Percentiles rank a stretch among this genome's conserved stretches.
phyloP scores from a whole-genome alignment of 1,284 basidiomycete genomes.

The Cutaneotrichosporon sp. region DNA sequence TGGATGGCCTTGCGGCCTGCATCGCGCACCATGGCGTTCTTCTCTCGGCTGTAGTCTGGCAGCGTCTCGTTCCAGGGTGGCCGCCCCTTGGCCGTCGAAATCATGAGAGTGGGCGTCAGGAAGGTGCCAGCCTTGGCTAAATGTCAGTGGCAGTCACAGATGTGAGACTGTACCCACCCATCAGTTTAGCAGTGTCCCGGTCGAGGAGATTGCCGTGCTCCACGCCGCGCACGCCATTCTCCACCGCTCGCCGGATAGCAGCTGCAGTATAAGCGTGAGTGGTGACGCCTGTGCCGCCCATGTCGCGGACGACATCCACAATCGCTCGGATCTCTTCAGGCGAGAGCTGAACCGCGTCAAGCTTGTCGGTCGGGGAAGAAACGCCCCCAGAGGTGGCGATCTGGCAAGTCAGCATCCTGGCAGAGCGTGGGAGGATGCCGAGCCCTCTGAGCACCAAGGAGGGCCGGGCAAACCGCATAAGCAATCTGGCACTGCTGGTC shows the following conservation, averaged over 20 bases:
- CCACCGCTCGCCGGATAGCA: conserved; percentile 39
- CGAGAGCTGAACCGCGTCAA: conserved; percentile 58
- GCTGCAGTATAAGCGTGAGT: conserved; percentile 41
- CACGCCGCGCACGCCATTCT: conserved; percentile 52
- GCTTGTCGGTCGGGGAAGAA: conserved; percentile 46
- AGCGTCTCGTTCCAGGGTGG: conserved; percentile 24
- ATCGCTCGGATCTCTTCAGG: conserved; percentile 58
- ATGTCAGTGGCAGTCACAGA: conserved; percentile 11
- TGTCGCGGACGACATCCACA: conserved; percentile 56
- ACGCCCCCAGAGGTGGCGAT: conserved; percentile 24
- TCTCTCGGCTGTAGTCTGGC: conserved; percentile 23
- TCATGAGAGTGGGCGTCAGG: conserved; percentile 57
- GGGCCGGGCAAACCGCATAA: too few relatives aligned
- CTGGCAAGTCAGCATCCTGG: conserved; percentile 1
- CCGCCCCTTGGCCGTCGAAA: conserved; percentile 24
- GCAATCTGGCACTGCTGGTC: too few relatives aligned
- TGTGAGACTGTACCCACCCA: conserved; percentile 5
- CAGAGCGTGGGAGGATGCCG: too few relatives aligned
- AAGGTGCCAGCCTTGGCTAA: conserved; percentile 55
- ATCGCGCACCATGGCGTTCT: conserved; percentile 27
- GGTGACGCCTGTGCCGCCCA: conserved; percentile 48
- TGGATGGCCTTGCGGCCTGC: conserved; percentile 25
- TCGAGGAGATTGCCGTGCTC: conserved; percentile 57
- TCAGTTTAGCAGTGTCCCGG: conserved; percentile 27
- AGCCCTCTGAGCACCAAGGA: too few relatives aligned